These are phyloP conservation scores for Suhomyces chickasaworum DNA, from an alignment of 1,139 yeast genomes.

Conservation along the genomic window DNA sequence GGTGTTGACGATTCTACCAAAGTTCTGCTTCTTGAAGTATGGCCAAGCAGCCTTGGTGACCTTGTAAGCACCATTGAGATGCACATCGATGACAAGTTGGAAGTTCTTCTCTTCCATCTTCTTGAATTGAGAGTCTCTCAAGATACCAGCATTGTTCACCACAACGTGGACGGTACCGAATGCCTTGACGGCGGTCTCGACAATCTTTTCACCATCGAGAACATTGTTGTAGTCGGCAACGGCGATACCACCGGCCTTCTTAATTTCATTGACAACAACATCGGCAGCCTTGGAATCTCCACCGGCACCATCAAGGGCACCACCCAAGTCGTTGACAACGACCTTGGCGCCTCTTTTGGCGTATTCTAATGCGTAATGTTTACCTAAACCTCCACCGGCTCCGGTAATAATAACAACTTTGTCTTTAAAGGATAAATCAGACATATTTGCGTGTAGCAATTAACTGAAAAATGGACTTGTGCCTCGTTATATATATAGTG, in stretches of 20 bases:
- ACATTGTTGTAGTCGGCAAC: constrained; percentile 95
- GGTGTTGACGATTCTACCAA: constrained; percentile 87
- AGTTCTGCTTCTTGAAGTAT: constrained; percentile 76
- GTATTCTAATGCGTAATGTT: constrained; percentile 80
- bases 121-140: constrained; percentile 74
- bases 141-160: constrained; percentile 93
- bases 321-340: constrained; percentile 94
- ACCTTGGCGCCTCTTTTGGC: constrained; percentile 90
- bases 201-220: constrained; percentile 80
- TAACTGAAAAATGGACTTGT: constrained; percentile 1
- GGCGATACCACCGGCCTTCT: constrained; percentile 74
- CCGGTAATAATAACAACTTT: constrained; percentile 93
- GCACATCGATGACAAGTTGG: constrained; percentile 80
- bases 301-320: constrained; percentile 73
- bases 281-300: constrained; percentile 77
- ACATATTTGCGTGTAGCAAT: constrained; percentile 24
- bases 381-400: constrained; percentile 97
- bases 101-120: constrained; percentile 85
- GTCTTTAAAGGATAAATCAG: constrained; percentile 59
- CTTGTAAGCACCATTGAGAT: constrained; percentile 84
- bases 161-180: constrained; percentile 90
- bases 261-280: constrained; percentile 83
- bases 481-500: constrained; percentile 11
- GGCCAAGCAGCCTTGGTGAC: constrained; percentile 95
- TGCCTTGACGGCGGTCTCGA: constrained; percentile 80